Evolutionary conservation across 306 rosid species (phyloP).

Genomic region (Gynostemma pentaphyllum): DNA sequence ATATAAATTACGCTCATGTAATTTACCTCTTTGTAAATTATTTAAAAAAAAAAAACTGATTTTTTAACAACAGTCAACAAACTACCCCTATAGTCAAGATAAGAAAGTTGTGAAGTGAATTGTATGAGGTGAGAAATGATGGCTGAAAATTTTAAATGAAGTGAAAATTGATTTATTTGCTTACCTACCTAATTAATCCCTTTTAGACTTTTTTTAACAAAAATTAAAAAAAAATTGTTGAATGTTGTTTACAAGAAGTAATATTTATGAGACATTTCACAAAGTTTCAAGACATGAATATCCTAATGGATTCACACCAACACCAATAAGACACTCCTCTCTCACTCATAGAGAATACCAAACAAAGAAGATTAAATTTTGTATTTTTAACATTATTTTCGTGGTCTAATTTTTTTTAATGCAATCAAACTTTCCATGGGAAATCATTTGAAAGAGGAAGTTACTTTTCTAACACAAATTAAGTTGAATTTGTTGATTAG

Average conservation of each 20-base stretch:
- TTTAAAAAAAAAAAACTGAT: too few relatives aligned
- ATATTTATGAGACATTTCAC: not conserved
- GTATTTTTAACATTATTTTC: too few relatives aligned
- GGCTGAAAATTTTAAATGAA: not conserved
- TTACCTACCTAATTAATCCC: not conserved
- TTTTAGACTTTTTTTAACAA: not conserved
- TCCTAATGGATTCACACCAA: not conserved
- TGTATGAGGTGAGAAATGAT: not conserved
- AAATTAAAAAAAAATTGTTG: not conserved
- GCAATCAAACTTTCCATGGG: not conserved
- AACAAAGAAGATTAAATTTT: too few relatives aligned
- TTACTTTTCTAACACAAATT: too few relatives aligned
- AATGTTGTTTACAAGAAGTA: not conserved
- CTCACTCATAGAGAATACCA: not conserved
- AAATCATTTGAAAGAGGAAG: not conserved
- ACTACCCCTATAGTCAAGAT: not conserved
- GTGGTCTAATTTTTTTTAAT: too few relatives aligned
- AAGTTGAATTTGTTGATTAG: not conserved
- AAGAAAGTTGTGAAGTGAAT: not conserved
- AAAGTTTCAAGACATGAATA: not conserved
- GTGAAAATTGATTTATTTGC: not conserved
- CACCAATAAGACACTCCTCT: not conserved
- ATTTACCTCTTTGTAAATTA: too few relatives aligned
- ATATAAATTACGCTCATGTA: too few relatives aligned
- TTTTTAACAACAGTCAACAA: too few relatives aligned